A percentile compares a stretch with the other conserved stretches of the same genome.
Evolutionary conservation across 495 filamentous ascomycete species (phyloP).

Genomic region (Trypethelium eluteriae): DNA sequence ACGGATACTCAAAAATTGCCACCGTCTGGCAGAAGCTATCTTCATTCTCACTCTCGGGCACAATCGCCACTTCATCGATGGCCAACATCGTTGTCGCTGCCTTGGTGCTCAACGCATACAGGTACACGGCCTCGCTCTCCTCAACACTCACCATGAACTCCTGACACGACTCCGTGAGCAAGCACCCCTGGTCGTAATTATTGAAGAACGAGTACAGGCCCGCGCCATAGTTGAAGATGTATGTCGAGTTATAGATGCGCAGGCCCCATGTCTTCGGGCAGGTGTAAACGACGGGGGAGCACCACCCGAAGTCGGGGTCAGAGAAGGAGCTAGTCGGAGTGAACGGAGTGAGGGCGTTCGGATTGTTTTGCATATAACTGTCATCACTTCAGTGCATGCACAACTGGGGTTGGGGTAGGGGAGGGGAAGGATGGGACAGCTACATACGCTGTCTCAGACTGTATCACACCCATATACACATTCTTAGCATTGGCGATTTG

Average conservation of each 20-base stretch:
- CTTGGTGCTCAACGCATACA: conserved; percentile 82
- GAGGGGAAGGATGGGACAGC: neutral
- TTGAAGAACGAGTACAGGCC: conserved; percentile 51
- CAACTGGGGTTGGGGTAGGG: neutral
- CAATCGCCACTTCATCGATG: conserved; percentile 46
- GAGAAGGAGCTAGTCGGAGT: conserved; percentile 52
- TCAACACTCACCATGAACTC: conserved; percentile 80
- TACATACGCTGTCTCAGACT: conserved; percentile 70
- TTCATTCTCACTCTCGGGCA: conserved; percentile 56
- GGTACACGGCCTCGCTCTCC: conserved; percentile 51
- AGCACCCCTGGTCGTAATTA: conserved; percentile 62
- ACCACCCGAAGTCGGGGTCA: conserved; percentile 67
- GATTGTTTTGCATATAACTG: conserved; percentile 79
- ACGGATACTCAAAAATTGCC: conserved; percentile 37
- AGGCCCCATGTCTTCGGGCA: conserved; percentile 83
- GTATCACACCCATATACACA: conserved; percentile 77
- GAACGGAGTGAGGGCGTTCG: conserved; percentile 61
- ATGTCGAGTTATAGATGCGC: conserved; percentile 44
- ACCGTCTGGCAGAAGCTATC: conserved; percentile 73
- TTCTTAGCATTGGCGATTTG: conserved; percentile 72
- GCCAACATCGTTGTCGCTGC: conserved; percentile 81
- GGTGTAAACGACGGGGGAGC: conserved; percentile 39
- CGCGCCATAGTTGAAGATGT: conserved; percentile 32
- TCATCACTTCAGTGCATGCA: neutral
- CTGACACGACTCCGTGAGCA: conserved; percentile 71